phyloP scores from a whole-genome alignment of 2,329 filamentous ascomycete species.

The Tolypocladium guangdongense region DNA sequence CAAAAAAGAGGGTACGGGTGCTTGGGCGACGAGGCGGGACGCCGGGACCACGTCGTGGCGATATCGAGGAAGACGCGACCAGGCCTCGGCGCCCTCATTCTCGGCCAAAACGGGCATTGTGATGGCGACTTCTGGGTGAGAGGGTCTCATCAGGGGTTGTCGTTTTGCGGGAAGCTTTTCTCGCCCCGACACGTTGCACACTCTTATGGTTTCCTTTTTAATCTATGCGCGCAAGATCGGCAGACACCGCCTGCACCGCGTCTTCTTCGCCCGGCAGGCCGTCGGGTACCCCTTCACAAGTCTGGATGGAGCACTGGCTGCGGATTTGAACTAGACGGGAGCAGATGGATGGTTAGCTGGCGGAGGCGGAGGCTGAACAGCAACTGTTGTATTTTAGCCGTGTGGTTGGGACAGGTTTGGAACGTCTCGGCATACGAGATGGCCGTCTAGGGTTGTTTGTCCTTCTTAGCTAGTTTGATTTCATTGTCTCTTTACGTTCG shows the following conservation, averaged over 20 bases:
- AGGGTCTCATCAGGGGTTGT: neutral
- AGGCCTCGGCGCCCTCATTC: neutral
- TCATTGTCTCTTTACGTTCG: constrained; percentile 17
- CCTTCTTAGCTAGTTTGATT: constrained; percentile 29
- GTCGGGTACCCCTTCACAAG: constrained; percentile 17
- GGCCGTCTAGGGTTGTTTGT: constrained; percentile 20
- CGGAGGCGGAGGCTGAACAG: constrained; percentile 14
- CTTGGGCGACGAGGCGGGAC: neutral
- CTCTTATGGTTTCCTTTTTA: constrained; percentile 9
- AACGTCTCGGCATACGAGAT: constrained; percentile 19
- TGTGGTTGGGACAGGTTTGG: constrained; percentile 20
- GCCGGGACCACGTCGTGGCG: neutral
- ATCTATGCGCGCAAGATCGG: constrained; percentile 9
- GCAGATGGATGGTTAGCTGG: constrained; percentile 18
- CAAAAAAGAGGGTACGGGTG: neutral
- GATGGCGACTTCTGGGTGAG: neutral
- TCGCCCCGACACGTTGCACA: constrained; percentile 4
- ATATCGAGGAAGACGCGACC: neutral
- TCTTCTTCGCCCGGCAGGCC: constrained; percentile 11
- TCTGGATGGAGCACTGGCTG: constrained; percentile 19
- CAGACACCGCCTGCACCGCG: constrained; percentile 4
- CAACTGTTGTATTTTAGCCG: constrained; percentile 30
- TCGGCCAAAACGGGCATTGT: neutral
- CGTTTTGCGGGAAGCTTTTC: neutral
- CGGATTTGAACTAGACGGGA: constrained; percentile 22